Evolutionary conservation across 208 protist genomes (phyloP).

Genomic region (Endotrypanum monterogeii): DNA sequence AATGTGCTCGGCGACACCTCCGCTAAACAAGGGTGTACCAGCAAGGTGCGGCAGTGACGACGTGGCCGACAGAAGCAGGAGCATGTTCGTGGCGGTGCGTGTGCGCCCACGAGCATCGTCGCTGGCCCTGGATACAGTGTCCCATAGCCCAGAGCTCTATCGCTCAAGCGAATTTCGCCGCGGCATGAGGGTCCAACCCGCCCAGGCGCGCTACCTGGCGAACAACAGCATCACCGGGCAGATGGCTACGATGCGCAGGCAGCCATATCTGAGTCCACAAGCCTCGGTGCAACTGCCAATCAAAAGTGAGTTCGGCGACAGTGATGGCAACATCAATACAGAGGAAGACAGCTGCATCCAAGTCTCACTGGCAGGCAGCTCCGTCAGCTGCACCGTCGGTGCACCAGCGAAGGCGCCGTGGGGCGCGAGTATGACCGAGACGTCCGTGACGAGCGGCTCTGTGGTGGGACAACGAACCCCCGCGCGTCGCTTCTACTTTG

Average conservation of each 20-base stretch:
- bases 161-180: not conserved
- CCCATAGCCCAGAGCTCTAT: not conserved
- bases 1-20: not conserved
- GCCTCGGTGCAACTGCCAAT: too few species aligned
- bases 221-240: slow-evolving; percentile 3
- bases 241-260: not conserved
- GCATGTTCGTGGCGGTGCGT: slow-evolving; percentile 46
- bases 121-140: not conserved
- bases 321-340: not conserved
- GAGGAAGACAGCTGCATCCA: slow-evolving; percentile 24
- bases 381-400: slow-evolving; percentile 35
- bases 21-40: not conserved
- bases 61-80: slow-evolving; percentile 1
- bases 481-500: slow-evolving; percentile 58
- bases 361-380: slow-evolving; percentile 9
- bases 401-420: not conserved
- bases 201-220: not conserved
- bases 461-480: not conserved
- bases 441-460: not conserved
- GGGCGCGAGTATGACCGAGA: not conserved
- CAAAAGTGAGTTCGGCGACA: not conserved
- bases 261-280: not conserved
- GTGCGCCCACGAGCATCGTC: slow-evolving; percentile 36
- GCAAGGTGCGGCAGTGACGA: not conserved
- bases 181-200: not conserved